These are phyloP conservation scores for Lablab purpureus DNA, from an alignment of 306 rosid genomes.

Conservation along the genomic window DNA sequence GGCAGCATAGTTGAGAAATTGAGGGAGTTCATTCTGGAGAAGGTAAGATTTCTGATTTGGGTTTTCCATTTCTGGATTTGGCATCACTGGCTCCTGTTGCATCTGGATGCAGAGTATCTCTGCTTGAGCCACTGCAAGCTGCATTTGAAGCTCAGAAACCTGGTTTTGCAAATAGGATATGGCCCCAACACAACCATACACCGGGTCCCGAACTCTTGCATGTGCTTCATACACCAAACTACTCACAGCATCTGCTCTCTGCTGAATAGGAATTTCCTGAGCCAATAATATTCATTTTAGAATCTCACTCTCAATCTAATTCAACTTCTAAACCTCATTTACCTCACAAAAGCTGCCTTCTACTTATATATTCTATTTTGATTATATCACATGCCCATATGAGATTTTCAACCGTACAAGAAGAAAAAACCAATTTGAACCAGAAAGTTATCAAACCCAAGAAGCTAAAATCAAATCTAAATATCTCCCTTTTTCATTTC, in stretches of 20 bases:
- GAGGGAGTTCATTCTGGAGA: conserved; percentile 58
- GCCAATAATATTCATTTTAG: not conserved
- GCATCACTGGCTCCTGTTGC: conserved; percentile 69
- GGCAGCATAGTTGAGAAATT: conserved; percentile 63
- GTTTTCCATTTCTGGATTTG: conserved; percentile 35
- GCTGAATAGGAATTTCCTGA: conserved; percentile 77
- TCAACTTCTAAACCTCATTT: not conserved
- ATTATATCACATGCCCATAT: not conserved
- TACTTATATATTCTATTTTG: not conserved
- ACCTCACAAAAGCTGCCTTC: not conserved
- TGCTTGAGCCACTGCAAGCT: conserved; percentile 90
- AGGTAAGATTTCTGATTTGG: conserved; percentile 54
- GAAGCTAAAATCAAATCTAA: not conserved
- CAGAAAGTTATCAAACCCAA: not conserved
- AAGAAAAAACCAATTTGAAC: not conserved
- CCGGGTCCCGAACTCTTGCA: conserved; percentile 90
- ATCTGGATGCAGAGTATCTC: conserved; percentile 88
- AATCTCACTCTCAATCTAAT: not conserved
- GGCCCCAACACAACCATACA: conserved; percentile 93
- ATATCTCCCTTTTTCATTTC: not conserved
- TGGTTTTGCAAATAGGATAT: conserved; percentile 83
- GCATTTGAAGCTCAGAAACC: conserved; percentile 91
- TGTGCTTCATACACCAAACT: conserved; percentile 90
- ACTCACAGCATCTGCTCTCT: conserved; percentile 91
- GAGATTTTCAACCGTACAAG: not conserved